Evolutionary conservation across 2,329 filamentous ascomycete species (phyloP), one percentile per base, ranked within the genome.

Genomic region (Tolypocladium ovalisporum): DNA sequence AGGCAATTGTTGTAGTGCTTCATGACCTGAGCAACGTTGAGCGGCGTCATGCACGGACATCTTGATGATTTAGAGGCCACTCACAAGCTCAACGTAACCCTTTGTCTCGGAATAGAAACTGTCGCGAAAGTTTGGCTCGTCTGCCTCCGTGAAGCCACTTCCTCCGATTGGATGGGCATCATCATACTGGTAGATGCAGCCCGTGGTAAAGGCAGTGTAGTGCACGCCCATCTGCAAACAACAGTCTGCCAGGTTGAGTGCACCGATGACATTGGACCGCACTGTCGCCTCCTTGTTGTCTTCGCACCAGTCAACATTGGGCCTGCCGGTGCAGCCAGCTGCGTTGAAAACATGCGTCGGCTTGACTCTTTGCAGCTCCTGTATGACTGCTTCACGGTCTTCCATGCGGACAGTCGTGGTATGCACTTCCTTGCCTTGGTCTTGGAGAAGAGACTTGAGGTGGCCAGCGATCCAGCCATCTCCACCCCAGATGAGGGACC

Each of bases 281-380:
- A 87, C 80, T 8, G 85, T 88, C 57, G 81, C 80, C 69, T 85
- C 80, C 71, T 82, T 85, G 74, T 88, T 80, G 66, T 85, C 82
- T 72, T 88, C 85, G 65, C 85, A 87, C 84, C 84, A 87, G 71
- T 87, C 85, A 67, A 87, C 83, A 62, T 87, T 88, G 61, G 84
- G 84, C 29, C 83, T 77, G 54, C 85, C 85, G 3, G 84, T 87
- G 66, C 79, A 83, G 60, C 84, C 85, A 53, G 85, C 85, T 59
- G 79, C 82, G 70, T 87, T 87, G 54, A 88, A 72, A 57, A 87
- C 83, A 65, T 87, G 83, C 4, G 83, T 87, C 27, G 85, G 85
- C 70, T 81, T 80, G 68, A 84, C 71, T 54, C 73, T 74, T 54
- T 83, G 76, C 32, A 88, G 75, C 67, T 82, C 79, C 52, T 75